A percentile compares a stretch with the other conserved stretches of the same genome.
phyloP scores from a whole-genome alignment of 2,329 filamentous ascomycete genomes.

The Pyrenochaeta sp. region DNA sequence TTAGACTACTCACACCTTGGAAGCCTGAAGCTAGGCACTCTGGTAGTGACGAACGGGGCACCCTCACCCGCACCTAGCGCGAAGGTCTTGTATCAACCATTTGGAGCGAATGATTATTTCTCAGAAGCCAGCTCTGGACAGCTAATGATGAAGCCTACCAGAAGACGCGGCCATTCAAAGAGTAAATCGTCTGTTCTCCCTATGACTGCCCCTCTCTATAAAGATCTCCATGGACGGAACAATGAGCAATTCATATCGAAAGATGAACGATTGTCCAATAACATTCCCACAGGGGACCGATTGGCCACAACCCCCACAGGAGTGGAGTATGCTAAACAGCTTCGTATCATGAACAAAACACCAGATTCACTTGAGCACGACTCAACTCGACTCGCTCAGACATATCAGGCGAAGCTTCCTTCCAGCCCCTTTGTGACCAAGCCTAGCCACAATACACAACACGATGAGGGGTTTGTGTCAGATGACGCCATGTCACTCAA shows the following conservation, averaged over 20 bases:
- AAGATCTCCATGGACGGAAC: conserved; percentile 9
- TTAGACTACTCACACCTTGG: conserved; percentile 53
- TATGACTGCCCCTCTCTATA: conserved; percentile 19
- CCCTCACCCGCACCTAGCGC: conserved; percentile 55
- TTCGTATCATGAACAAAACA: conserved; percentile 26
- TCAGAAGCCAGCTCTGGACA: conserved; percentile 28
- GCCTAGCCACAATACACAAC: neutral
- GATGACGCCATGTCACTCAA: conserved; percentile 7
- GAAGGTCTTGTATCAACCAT: conserved; percentile 10
- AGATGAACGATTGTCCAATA: no score
- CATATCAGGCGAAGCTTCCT: conserved; percentile 39
- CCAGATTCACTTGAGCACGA: conserved; percentile 25
- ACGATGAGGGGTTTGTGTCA: conserved; percentile 12
- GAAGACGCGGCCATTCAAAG: conserved; percentile 28
- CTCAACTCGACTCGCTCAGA: conserved; percentile 32
- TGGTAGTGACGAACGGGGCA: conserved; percentile 57
- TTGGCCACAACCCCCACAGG: no score
- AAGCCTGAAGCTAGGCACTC: conserved; percentile 51
- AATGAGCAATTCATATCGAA: neutral
- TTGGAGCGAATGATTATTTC: conserved; percentile 40
- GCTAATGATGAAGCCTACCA: conserved; percentile 27
- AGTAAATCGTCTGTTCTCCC: conserved; percentile 38
- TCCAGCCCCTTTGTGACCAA: conserved; percentile 30
- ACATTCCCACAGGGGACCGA: no score
- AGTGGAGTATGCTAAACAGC: conserved; percentile 20